phyloP scores from a whole-genome alignment of 1,139 yeast species.

The Candida albicans region DNA sequence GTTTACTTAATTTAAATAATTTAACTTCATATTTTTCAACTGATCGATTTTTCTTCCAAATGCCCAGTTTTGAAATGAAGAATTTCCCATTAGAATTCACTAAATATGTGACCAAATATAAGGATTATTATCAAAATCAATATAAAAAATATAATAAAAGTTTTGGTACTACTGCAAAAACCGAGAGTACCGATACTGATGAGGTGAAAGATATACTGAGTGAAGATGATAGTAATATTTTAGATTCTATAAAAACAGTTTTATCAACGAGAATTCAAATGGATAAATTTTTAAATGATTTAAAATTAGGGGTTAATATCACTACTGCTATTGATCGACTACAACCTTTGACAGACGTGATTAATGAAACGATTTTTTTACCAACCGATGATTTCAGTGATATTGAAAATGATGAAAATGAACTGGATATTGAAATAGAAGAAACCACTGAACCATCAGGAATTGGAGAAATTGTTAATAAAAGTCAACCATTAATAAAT shows the following conservation, averaged over 20 bases:
- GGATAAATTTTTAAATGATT: conserved; percentile 49
- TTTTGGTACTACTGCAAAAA: conserved; percentile 13
- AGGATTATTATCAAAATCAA: conserved; percentile 12
- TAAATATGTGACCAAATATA: conserved; percentile 29
- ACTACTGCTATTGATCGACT: conserved; percentile 56
- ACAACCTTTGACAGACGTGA: conserved; percentile 53
- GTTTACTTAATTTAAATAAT: conserved; percentile 31
- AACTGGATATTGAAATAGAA: conserved; percentile 14
- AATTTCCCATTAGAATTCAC: conserved; percentile 33
- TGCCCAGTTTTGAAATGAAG: conserved; percentile 29
- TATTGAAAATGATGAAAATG: conserved; percentile 23
- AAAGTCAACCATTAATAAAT: conserved; percentile 49
- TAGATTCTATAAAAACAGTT: conserved; percentile 38
- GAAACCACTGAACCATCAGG: conserved; percentile 55
- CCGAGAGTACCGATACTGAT: conserved; percentile 18
- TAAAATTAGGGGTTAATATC: conserved; percentile 52
- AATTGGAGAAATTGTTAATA: conserved; percentile 49
- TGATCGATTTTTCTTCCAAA: conserved; percentile 20
- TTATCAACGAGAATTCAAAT: conserved; percentile 48
- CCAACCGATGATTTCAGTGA: conserved; percentile 46
- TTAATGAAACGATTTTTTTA: conserved; percentile 48
- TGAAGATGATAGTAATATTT: conserved; percentile 26
- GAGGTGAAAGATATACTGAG: conserved; percentile 27
- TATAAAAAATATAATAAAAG: conserved; percentile 9
- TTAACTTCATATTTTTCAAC: conserved; percentile 10